A percentile compares a stretch with the other conserved stretches of the same genome.
Evolutionary conservation across 768 basidiomycete species (phyloP).

Genomic region (Leccinum rimulosum): DNA sequence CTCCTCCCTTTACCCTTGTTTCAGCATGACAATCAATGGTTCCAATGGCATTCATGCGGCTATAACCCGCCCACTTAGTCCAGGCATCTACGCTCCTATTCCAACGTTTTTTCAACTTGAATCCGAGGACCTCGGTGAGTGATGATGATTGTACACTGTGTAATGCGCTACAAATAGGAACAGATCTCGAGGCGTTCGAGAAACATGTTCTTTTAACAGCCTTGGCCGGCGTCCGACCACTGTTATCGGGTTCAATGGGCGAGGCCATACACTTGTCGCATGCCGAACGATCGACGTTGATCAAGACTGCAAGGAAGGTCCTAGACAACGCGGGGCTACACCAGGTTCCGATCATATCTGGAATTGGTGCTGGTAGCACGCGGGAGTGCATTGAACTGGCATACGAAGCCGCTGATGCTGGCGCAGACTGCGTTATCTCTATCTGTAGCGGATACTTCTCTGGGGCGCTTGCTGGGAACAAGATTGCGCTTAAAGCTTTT

Average conservation of each 20-base stretch:
- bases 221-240: constrained; percentile 62
- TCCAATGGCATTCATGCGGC: constrained; percentile 16
- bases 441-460: constrained; percentile 88
- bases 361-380: constrained; percentile 82
- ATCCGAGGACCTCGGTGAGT: constrained; percentile 80
- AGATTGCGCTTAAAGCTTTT: constrained; percentile 71
- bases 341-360: constrained; percentile 69
- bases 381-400: constrained; percentile 76
- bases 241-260: constrained; percentile 82
- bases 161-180: constrained; percentile 5
- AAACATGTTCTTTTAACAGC: constrained; percentile 65
- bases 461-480: constrained; percentile 61
- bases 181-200: constrained; percentile 66
- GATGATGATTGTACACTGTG: neutral
- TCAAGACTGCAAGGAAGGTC: constrained; percentile 64
- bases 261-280: constrained; percentile 77
- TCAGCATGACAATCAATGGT: constrained; percentile 39
- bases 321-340: constrained; percentile 64
- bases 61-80: constrained; percentile 53
- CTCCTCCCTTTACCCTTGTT: neutral
- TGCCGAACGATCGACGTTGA: constrained; percentile 61
- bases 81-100: constrained; percentile 85
- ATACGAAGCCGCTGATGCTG: constrained; percentile 75
- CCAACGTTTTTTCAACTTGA: constrained; percentile 78
- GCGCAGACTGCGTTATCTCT: constrained; percentile 85